phyloP scores from a whole-genome alignment of 192 early-diverging fungal genomes.

The Chytriomyces confervae region DNA sequence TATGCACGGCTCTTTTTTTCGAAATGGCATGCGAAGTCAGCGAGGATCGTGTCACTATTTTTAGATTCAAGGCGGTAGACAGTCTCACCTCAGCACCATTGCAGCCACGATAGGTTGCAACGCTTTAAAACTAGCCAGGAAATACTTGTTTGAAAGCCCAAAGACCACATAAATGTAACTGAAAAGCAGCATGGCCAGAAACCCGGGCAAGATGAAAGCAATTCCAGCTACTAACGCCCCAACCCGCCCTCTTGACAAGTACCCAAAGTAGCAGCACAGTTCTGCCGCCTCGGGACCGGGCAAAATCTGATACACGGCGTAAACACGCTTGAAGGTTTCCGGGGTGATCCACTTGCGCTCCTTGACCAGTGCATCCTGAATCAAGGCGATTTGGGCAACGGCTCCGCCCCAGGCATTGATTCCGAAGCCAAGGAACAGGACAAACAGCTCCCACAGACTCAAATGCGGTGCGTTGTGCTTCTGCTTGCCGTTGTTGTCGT shows the following conservation, averaged over 20 bases:
- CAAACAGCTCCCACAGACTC: constrained; percentile 45
- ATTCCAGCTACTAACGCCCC: constrained; percentile 57
- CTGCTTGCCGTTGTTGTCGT: constrained; percentile 40
- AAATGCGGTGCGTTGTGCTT: constrained; percentile 50
- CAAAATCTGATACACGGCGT: constrained; percentile 62
- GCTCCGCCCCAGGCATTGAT: constrained; percentile 59
- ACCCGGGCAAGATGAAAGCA: constrained; percentile 60
- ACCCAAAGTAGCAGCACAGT: constrained; percentile 61
- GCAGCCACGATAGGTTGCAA: constrained; percentile 63
- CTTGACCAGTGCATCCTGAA: constrained; percentile 55
- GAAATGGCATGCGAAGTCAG: neutral
- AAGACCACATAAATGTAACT: constrained; percentile 50
- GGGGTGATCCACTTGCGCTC: constrained; percentile 57
- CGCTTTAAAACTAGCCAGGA: constrained; percentile 58
- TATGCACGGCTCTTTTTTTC: constrained; percentile 12
- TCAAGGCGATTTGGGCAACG: constrained; percentile 58
- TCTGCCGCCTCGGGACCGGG: constrained; percentile 66
- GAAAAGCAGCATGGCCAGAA: constrained; percentile 44
- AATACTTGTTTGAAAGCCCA: constrained; percentile 56
- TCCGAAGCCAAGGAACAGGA: constrained; percentile 54
- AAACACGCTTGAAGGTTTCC: constrained; percentile 56
- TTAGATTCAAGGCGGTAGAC: constrained; percentile 14
- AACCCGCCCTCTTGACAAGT: constrained; percentile 48
- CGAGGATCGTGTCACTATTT: neutral
- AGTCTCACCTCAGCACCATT: constrained; percentile 56